Conservation (phyloP, 2,329 filamentous ascomycete genomes). For the Tothia fuscella region DNA sequence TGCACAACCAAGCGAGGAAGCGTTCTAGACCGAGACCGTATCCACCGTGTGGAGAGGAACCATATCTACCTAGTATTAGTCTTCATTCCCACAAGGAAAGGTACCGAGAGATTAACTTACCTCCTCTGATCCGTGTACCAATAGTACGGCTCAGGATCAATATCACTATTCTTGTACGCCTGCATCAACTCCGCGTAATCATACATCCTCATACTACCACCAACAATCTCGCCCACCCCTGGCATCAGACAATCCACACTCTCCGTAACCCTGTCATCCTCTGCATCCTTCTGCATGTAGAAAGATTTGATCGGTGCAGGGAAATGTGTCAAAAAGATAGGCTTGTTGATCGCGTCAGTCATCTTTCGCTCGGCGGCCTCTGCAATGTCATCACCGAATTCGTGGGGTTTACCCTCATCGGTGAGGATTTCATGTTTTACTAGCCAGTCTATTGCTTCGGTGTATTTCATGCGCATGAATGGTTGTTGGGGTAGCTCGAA, state of each 20-base stretch:
- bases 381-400: slow-evolving; percentile 94
- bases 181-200: slow-evolving; percentile 79
- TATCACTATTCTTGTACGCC: slow-evolving; percentile 77
- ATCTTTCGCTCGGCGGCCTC: slow-evolving; percentile 93
- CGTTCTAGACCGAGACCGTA: slow-evolving; percentile 90
- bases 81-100: slow-evolving; percentile 1
- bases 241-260: slow-evolving; percentile 83
- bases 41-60: slow-evolving; percentile 80
- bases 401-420: slow-evolving; percentile 81
- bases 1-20: slow-evolving; percentile 56
- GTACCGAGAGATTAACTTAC: slow-evolving; percentile 40
- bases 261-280: slow-evolving; percentile 78
- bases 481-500: slow-evolving; percentile 74
- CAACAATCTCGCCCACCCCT: slow-evolving; percentile 92
- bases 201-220: slow-evolving; percentile 92
- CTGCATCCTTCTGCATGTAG: slow-evolving; percentile 87
- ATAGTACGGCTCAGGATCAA: slow-evolving; percentile 78
- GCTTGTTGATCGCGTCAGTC: slow-evolving; percentile 92
- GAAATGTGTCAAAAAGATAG: slow-evolving; percentile 96
- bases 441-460: slow-evolving; percentile 90
- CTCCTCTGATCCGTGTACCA: slow-evolving; percentile 98
- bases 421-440: slow-evolving; percentile 81
- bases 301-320: slow-evolving; percentile 96
- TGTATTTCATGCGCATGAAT: slow-evolving; percentile 91
- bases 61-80: slow-evolving; percentile 49